Evolutionary conservation across 805 yeast genomes (phyloP).

Genomic region (Kodamaea kaohsiungensis): DNA sequence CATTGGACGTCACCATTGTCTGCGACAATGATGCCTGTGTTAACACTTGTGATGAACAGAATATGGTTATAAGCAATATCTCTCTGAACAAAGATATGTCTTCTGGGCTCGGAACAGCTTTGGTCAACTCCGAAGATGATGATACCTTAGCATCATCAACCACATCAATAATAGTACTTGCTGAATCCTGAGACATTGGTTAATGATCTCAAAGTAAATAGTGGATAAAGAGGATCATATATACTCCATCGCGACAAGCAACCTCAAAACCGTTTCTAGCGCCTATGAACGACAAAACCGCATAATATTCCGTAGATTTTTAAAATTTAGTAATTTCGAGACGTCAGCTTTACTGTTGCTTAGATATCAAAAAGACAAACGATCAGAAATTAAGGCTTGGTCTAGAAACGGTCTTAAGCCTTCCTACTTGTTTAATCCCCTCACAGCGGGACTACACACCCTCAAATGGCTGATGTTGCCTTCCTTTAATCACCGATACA

Average conservation of each 20-base stretch:
- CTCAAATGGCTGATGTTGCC: too few species aligned
- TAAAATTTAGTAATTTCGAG: background rate
- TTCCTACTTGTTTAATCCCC: too few species aligned
- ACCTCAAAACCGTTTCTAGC: too few species aligned
- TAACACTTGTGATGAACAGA: constrained; percentile 29
- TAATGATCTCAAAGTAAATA: too few species aligned
- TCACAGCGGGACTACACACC: too few species aligned
- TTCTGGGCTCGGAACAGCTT: constrained; percentile 12
- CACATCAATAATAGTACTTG: background rate
- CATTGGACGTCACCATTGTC: constrained; percentile 22
- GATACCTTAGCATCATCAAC: background rate
- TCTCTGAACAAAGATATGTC: constrained; percentile 26
- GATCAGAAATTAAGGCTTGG: too few species aligned
- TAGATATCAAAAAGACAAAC: background rate
- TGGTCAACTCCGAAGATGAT: background rate
- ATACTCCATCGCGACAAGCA: too few species aligned
- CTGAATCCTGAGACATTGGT: background rate
- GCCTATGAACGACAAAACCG: background rate
- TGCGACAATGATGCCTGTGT: constrained; percentile 34
- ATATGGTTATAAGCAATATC: constrained; percentile 20
- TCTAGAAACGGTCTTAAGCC: too few species aligned
- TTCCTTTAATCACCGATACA: too few species aligned
- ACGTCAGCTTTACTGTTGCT: background rate
- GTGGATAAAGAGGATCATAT: too few species aligned
- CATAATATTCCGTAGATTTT: background rate